A percentile compares a stretch with the other conserved stretches of the same genome.
Evolutionary conservation across 768 basidiomycete genomes (phyloP).

Genomic region (Daedaleopsis sinensis): DNA sequence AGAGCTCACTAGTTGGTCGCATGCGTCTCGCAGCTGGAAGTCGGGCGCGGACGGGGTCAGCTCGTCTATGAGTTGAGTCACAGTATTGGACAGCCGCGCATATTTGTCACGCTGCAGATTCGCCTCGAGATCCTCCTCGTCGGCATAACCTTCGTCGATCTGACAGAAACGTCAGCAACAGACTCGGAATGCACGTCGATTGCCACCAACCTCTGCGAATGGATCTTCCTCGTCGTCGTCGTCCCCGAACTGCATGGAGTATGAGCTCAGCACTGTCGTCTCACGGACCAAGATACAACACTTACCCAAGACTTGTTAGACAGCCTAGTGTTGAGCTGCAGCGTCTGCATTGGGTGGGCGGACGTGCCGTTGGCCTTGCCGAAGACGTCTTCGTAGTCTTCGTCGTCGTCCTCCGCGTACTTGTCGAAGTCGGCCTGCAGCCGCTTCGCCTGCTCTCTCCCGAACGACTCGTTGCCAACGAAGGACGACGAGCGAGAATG

Average conservation of each 20-base stretch:
- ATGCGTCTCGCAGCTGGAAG: slow-evolving; percentile 80
- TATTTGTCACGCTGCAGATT: slow-evolving; percentile 93
- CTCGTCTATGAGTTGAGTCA: slow-evolving; percentile 86
- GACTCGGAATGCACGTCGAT: neutral
- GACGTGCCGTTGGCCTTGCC: slow-evolving; percentile 71
- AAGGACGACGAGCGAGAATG: slow-evolving; percentile 60
- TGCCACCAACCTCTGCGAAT: slow-evolving; percentile 76
- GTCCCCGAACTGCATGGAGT: slow-evolving; percentile 62
- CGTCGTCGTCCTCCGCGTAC: slow-evolving; percentile 86
- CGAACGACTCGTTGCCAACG: slow-evolving; percentile 55
- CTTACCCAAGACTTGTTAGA: slow-evolving; percentile 91
- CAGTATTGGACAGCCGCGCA: slow-evolving; percentile 79
- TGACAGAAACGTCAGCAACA: slow-evolving; percentile 25
- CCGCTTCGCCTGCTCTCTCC: slow-evolving; percentile 63
- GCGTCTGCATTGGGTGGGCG: slow-evolving; percentile 67
- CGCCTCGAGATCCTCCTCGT: slow-evolving; percentile 90
- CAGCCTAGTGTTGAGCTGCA: slow-evolving; percentile 84
- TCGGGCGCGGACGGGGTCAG: slow-evolving; percentile 82
- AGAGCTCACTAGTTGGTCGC: slow-evolving; percentile 77
- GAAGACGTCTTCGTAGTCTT: slow-evolving; percentile 96
- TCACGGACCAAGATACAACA: neutral
- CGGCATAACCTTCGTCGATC: slow-evolving; percentile 93
- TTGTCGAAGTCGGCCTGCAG: slow-evolving; percentile 73
- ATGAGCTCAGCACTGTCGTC: slow-evolving; percentile 1
- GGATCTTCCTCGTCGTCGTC: slow-evolving; percentile 95